Evolutionary conservation across 2,329 filamentous ascomycete species (phyloP).

Genomic region (Teratosphaeria viscida): DNA sequence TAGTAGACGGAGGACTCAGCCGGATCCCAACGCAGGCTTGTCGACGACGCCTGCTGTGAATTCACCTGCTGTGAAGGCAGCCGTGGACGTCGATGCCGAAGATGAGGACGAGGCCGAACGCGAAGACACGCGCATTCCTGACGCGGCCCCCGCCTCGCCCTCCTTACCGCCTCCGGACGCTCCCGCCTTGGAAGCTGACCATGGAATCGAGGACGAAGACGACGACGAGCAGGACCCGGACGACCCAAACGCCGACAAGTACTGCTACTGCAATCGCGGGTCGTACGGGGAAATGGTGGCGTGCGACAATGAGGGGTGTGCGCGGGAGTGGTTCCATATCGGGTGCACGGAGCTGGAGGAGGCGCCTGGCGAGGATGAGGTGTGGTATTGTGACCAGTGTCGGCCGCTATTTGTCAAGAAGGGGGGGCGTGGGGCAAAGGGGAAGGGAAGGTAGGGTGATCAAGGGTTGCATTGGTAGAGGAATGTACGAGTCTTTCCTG

Average conservation of each 20-base stretch:
- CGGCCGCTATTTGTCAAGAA: conserved; percentile 11
- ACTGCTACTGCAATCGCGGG: conserved; percentile 56
- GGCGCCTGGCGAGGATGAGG: conserved; percentile 44
- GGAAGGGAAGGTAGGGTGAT: not conserved
- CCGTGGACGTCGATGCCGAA: not conserved
- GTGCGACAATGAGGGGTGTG: conserved; percentile 55
- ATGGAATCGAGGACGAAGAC: conserved; percentile 14
- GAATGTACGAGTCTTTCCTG: no score
- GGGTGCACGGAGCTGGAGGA: conserved; percentile 52
- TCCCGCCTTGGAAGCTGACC: conserved; percentile 7
- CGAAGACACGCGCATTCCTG: not conserved
- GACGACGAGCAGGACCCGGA: conserved; percentile 29
- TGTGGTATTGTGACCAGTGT: conserved; percentile 47
- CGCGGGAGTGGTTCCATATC: conserved; percentile 58
- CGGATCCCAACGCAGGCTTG: not conserved
- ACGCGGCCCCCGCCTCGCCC: not conserved
- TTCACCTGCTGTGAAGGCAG: not conserved
- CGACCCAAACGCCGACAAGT: conserved; percentile 48
- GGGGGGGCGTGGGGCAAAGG: conserved; percentile 3
- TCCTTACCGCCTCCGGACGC: conserved; percentile 1
- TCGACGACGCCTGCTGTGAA: not conserved
- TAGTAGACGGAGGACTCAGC: conserved; percentile 3
- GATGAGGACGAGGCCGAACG: not conserved
- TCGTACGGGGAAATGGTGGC: conserved; percentile 59
- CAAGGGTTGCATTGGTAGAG: not conserved